Percentiles rank a stretch among this genome's conserved stretches.
Evolutionary conservation across 1,139 yeast genomes (phyloP).

Genomic region (Taphrina communis): DNA sequence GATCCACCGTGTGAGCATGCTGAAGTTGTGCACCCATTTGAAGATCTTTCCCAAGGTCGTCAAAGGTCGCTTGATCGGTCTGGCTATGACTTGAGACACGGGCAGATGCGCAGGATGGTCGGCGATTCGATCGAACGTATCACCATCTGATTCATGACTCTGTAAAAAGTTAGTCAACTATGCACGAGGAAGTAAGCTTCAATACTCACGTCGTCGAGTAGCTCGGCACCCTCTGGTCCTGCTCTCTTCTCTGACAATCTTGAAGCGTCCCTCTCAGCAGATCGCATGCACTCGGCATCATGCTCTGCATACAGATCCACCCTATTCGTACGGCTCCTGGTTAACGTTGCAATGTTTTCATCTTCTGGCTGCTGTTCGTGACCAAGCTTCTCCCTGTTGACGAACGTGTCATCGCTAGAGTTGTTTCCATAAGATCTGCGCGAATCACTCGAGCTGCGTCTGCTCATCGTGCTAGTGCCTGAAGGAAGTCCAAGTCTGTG

Average conservation of each 20-base stretch:
- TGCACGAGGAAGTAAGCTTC: background rate
- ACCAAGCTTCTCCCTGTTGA: constrained; percentile 14
- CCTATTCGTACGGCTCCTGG: constrained; percentile 14
- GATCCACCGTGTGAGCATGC: constrained; percentile 38
- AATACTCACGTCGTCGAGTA: background rate
- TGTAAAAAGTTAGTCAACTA: background rate
- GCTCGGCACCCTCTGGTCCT: constrained; percentile 2
- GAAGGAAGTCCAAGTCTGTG: too few species aligned
- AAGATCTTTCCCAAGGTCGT: constrained; percentile 41
- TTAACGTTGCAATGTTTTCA: background rate
- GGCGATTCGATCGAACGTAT: constrained; percentile 22
- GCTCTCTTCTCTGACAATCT: constrained; percentile 14
- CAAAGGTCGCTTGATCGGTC: constrained; percentile 40
- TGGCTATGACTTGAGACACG: constrained; percentile 16
- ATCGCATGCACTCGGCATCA: constrained; percentile 30
- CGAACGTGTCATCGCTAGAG: constrained; percentile 25
- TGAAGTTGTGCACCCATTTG: constrained; percentile 39
- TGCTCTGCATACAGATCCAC: constrained; percentile 31
- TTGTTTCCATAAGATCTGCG: constrained; percentile 13
- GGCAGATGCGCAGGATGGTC: constrained; percentile 39
- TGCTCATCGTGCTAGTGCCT: constrained; percentile 17
- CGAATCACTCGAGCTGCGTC: constrained; percentile 27
- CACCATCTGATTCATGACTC: constrained; percentile 23
- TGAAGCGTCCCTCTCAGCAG: constrained; percentile 39
- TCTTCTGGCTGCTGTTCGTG: background rate